Conservation (phyloP, 306 rosid species). For the Erythrophleum fordii region DNA sequence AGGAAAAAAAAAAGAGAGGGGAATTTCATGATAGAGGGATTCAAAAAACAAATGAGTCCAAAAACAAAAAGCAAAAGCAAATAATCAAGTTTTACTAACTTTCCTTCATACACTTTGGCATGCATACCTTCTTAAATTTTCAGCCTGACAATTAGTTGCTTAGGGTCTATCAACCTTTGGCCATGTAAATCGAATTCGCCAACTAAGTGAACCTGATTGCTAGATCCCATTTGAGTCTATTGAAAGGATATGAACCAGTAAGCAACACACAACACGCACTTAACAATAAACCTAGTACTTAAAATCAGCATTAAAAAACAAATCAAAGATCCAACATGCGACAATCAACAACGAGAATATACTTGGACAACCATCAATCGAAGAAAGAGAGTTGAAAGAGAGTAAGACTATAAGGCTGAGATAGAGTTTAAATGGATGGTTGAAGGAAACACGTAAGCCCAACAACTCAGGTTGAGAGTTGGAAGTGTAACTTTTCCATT, state of each 20-base stretch:
- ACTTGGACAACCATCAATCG: no score
- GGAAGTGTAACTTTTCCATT: no score
- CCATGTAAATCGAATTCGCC: constrained; percentile 72
- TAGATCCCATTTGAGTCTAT: constrained; percentile 80
- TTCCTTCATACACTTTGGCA: constrained; percentile 95
- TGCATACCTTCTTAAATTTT: constrained; percentile 94
- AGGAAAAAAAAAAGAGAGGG: neutral
- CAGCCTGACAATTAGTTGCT: constrained; percentile 85
- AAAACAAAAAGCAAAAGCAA: constrained; percentile 17
- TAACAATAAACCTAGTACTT: no score
- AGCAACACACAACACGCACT: constrained; percentile 33
- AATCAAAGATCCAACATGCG: no score
- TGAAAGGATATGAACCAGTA: constrained; percentile 35
- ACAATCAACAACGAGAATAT: no score
- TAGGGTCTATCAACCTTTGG: constrained; percentile 90
- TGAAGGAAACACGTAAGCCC: no score
- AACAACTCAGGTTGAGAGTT: no score
- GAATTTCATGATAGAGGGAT: neutral
- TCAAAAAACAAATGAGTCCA: constrained; percentile 37
- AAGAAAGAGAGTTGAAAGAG: no score
- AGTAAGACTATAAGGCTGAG: no score
- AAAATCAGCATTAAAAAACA: no score
- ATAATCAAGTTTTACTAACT: constrained; percentile 70
- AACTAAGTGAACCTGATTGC: constrained; percentile 77
- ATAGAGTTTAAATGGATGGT: no score